Conservation (phyloP, 805 yeast species). For the Metschnikowia vanudenii region DNA sequence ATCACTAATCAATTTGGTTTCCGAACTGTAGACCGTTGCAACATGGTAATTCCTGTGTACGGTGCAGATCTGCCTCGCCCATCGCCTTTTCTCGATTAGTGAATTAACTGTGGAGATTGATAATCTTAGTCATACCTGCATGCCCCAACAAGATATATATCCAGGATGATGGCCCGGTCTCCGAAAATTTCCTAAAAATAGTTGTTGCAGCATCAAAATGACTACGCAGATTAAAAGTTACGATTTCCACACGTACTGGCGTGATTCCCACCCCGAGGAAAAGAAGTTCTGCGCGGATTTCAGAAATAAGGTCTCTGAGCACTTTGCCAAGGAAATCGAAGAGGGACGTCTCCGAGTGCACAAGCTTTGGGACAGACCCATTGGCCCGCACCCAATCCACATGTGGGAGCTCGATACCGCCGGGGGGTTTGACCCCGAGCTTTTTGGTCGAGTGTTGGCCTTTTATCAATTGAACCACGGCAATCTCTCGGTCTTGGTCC, state of each 20-base stretch:
- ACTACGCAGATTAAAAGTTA: conserved; percentile 25
- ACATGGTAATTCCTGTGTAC: not conserved
- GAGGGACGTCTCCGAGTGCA: conserved; percentile 42
- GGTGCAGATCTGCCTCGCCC: not conserved
- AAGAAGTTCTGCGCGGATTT: conserved; percentile 35
- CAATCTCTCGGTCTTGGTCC: conserved; percentile 50
- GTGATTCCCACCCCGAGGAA: conserved; percentile 33
- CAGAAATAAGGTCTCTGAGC: conserved; percentile 38
- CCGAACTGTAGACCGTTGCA: not conserved
- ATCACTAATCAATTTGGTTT: too few species aligned
- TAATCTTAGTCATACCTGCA: conserved; percentile 8
- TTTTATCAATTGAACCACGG: conserved; percentile 56
- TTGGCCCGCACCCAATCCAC: conserved; percentile 59
- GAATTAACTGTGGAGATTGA: conserved; percentile 3
- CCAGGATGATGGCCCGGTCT: not conserved
- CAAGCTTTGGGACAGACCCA: conserved; percentile 45
- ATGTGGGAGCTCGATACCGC: conserved; percentile 58
- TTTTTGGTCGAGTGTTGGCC: conserved; percentile 45
- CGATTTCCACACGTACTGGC: conserved; percentile 58
- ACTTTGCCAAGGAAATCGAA: conserved; percentile 43
- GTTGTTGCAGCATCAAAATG: conserved; percentile 3
- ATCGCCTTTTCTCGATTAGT: not conserved
- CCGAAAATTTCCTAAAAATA: not conserved
- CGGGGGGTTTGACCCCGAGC: conserved; percentile 32
- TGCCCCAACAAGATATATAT: not conserved